Percentiles rank a stretch among this genome's conserved stretches.
phyloP scores from a whole-genome alignment of 2,329 filamentous ascomycete species.

The Diaporthe vaccinii region DNA sequence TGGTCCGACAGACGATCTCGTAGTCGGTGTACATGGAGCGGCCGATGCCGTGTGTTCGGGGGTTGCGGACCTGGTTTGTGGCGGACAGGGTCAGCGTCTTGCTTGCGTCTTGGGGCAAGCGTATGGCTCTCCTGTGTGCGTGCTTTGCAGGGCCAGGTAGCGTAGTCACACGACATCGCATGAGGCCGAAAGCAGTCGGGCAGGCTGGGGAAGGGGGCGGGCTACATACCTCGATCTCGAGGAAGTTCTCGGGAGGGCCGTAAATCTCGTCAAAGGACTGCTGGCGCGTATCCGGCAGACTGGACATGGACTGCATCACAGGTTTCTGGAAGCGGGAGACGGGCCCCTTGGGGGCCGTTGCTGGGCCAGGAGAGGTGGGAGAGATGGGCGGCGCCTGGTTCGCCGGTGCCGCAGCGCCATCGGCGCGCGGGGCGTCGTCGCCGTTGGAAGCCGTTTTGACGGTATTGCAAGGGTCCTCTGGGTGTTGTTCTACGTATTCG shows the following conservation, averaged over 20 bases:
- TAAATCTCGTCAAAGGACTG: constrained; percentile 99
- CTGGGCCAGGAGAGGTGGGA: constrained; percentile 44
- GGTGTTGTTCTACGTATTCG: background rate
- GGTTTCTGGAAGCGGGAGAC: constrained; percentile 60
- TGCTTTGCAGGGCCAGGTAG: background rate
- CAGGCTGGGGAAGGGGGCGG: background rate
- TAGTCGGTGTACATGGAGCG: constrained; percentile 99
- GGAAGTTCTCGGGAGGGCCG: constrained; percentile 96
- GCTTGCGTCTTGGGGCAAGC: background rate
- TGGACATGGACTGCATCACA: constrained; percentile 66
- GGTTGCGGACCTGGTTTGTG: constrained; percentile 82
- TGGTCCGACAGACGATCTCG: constrained; percentile 97
- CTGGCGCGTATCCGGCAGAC: constrained; percentile 80
- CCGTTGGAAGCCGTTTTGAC: constrained; percentile 60
- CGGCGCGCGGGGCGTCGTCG: constrained; percentile 52
- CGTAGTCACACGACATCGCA: constrained; percentile 1
- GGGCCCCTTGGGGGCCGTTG: constrained; percentile 43
- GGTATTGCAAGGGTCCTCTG: constrained; percentile 44
- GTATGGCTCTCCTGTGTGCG: background rate
- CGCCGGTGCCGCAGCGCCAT: constrained; percentile 39
- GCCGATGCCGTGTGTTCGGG: constrained; percentile 93
- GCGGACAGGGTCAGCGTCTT: background rate
- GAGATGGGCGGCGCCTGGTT: constrained; percentile 43
- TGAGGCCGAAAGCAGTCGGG: background rate
- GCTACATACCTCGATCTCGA: constrained; percentile 89